Conservation (phyloP, 1,284 basidiomycete genomes). For the Fistulina hepatica region DNA sequence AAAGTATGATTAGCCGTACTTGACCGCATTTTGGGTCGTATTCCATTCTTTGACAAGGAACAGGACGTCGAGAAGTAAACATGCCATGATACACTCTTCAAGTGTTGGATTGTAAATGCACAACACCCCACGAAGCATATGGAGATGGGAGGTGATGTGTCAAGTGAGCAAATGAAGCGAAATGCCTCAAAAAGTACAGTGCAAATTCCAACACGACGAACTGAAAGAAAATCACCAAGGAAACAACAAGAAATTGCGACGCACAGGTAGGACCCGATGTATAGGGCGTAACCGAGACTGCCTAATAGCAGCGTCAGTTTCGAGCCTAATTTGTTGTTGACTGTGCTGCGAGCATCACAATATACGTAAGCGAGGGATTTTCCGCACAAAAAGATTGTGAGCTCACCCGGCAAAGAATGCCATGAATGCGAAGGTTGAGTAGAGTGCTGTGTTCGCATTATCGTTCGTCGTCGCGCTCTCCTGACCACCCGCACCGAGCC, state of each 20-base stretch:
- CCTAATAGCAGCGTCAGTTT: conserved; percentile 62
- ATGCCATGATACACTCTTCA: not conserved
- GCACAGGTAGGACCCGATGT: conserved; percentile 64
- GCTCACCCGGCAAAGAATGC: conserved; percentile 58
- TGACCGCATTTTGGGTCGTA: too few relatives aligned
- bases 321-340: conserved; percentile 72
- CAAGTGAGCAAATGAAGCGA: not conserved
- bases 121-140: not conserved
- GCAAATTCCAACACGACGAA: too few relatives aligned
- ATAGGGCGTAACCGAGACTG: conserved; percentile 59
- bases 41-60: too few relatives aligned
- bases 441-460: conserved; percentile 57
- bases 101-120: too few relatives aligned
- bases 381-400: conserved; percentile 16
- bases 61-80: too few relatives aligned
- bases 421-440: conserved; percentile 54
- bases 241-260: conserved; percentile 16
- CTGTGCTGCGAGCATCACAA: conserved; percentile 33
- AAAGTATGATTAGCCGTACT: too few relatives aligned
- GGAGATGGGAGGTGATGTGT: not conserved
- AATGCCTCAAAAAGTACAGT: too few relatives aligned
- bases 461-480: conserved; percentile 46
- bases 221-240: too few relatives aligned
- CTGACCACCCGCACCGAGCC: conserved; percentile 64
- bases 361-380: conserved; percentile 2